Percentiles rank a stretch among this genome's conserved stretches.
Conservation (phyloP, 1,284 basidiomycete species). For the Leccinum angustisporum region DNA sequence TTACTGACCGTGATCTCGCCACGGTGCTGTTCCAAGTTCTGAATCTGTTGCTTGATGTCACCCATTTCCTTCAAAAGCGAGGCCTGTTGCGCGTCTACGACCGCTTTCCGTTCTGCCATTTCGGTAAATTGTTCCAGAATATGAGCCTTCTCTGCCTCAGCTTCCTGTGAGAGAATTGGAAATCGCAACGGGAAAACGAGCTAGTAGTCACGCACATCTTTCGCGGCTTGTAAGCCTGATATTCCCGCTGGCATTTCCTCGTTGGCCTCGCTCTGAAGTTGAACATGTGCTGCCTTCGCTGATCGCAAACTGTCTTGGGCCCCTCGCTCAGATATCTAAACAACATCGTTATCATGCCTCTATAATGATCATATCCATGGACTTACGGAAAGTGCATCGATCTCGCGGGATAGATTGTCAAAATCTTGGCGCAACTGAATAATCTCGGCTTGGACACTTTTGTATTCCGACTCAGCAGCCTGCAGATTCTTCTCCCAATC, state of each 20-base stretch:
- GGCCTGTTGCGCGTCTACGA: constrained; percentile 44
- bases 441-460: constrained; percentile 18
- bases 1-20: constrained; percentile 42
- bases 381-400: constrained; percentile 25
- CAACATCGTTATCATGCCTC: neutral
- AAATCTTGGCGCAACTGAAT: constrained; percentile 23
- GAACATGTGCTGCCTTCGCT: constrained; percentile 36
- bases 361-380: neutral
- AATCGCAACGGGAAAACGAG: neutral
- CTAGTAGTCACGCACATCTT: constrained; percentile 38
- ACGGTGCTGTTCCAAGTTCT: constrained; percentile 46
- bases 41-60: constrained; percentile 45
- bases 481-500: constrained; percentile 31
- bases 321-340: constrained; percentile 30
- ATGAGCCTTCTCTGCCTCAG: constrained; percentile 50
- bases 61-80: constrained; percentile 44
- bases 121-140: constrained; percentile 52
- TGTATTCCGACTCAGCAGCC: constrained; percentile 30
- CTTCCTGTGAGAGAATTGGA: constrained; percentile 42
- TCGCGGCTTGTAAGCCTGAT: constrained; percentile 60
- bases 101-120: constrained; percentile 41
- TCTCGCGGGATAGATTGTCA: constrained; percentile 17
- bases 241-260: constrained; percentile 76
- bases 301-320: constrained; percentile 30
- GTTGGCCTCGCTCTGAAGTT: constrained; percentile 60